These are phyloP conservation scores for Tricholomella constricta DNA, from an alignment of 768 basidiomycete genomes.

Conservation along the genomic window DNA sequence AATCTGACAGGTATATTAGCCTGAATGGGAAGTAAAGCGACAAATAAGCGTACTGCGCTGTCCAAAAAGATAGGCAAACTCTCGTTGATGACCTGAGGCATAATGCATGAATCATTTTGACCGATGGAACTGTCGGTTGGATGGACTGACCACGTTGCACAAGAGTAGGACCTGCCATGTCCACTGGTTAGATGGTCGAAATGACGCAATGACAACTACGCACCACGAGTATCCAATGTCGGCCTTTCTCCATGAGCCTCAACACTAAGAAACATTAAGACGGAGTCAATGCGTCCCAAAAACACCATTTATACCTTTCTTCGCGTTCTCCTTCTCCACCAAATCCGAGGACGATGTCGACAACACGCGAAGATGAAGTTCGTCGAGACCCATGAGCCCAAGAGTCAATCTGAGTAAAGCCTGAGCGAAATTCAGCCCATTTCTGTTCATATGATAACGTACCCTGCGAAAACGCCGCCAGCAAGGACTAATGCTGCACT, in stretches of 20 bases:
- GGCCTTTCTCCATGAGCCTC: conserved; percentile 58
- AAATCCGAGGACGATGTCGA: conserved; percentile 78
- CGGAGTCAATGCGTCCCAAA: background rate
- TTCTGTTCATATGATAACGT: conserved; percentile 21
- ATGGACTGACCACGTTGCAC: conserved; percentile 76
- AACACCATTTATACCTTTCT: conserved; percentile 51
- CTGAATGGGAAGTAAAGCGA: background rate
- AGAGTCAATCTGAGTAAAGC: conserved; percentile 71
- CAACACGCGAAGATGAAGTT: conserved; percentile 86
- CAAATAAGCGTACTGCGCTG: conserved; percentile 53
- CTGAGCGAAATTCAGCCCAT: background rate
- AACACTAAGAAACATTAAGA: conserved; percentile 41
- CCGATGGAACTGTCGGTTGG: background rate
- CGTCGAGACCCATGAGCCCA: conserved; percentile 92
- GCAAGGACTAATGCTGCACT: conserved; percentile 72
- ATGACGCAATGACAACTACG: conserved; percentile 19
- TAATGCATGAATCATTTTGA: background rate
- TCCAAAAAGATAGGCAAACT: conserved; percentile 84
- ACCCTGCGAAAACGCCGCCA: conserved; percentile 95
- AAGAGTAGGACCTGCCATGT: conserved; percentile 71
- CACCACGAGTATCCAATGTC: conserved; percentile 95
- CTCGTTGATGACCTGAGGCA: conserved; percentile 71
- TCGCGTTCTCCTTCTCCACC: conserved; percentile 67
- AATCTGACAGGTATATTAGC: conserved; percentile 28
- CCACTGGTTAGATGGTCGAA: background rate